Evolutionary conservation across 768 basidiomycete genomes (phyloP).

Genomic region (Suillus spraguei): DNA sequence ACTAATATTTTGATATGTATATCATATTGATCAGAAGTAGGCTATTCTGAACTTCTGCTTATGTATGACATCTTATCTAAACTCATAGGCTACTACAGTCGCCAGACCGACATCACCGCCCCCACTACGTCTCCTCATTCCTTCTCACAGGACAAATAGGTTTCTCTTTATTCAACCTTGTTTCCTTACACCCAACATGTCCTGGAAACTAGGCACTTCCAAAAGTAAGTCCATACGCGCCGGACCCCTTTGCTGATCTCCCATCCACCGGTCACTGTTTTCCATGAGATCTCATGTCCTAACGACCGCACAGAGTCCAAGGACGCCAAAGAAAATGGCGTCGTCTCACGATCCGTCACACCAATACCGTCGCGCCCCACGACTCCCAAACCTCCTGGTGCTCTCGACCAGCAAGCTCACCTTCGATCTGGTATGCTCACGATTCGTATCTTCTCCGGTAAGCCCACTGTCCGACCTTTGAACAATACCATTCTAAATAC

Average conservation of each 20-base stretch:
- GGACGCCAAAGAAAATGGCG: slow-evolving; percentile 70
- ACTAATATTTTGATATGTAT: not conserved
- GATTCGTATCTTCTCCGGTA: slow-evolving; percentile 93
- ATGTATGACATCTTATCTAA: slow-evolving; percentile 12
- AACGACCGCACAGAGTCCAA: slow-evolving; percentile 53
- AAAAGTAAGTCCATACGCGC: slow-evolving; percentile 32
- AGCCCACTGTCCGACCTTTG: slow-evolving; percentile 30
- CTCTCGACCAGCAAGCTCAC: slow-evolving; percentile 49
- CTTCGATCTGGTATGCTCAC: slow-evolving; percentile 91
- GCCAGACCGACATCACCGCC: slow-evolving; percentile 6
- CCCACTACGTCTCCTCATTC: slow-evolving; percentile 2
- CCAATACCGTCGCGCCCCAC: slow-evolving; percentile 83
- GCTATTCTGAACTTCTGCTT: slow-evolving; percentile 3
- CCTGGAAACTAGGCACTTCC: slow-evolving; percentile 53
- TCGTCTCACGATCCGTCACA: slow-evolving; percentile 76
- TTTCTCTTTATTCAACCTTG: not conserved
- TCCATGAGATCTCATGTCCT: slow-evolving; percentile 13
- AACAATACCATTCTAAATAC: not conserved
- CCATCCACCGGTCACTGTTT: slow-evolving; percentile 3
- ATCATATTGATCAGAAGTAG: not conserved
- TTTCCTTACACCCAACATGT: slow-evolving; percentile 40
- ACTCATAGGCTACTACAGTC: slow-evolving; percentile 1
- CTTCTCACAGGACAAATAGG: slow-evolving; percentile 6
- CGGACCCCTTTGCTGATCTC: slow-evolving; percentile 13
- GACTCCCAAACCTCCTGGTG: slow-evolving; percentile 64